These are phyloP conservation scores for Setaria viridis DNA, from an alignment of 202 grass and related monocot species.

Conservation along the genomic window DNA sequence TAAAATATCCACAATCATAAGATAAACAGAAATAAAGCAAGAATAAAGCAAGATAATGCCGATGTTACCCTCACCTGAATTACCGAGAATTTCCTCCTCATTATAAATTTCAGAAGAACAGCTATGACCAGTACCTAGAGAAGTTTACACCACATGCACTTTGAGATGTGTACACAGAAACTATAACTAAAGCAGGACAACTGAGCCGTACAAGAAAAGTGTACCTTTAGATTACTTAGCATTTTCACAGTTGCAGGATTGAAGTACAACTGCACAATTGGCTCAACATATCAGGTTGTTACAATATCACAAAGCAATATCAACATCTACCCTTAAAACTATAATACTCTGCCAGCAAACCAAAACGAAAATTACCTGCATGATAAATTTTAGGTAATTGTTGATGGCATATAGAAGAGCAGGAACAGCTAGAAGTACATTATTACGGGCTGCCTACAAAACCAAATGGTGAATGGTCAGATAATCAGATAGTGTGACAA, in stretches of 20 bases:
- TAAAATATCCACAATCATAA: slow-evolving; percentile 21
- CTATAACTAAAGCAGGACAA: slow-evolving; percentile 21
- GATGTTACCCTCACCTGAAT: slow-evolving; percentile 75
- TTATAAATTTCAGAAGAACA: slow-evolving; percentile 92
- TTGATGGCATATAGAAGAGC: slow-evolving; percentile 97
- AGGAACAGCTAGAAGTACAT: slow-evolving; percentile 91
- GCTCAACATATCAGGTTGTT: slow-evolving; percentile 38
- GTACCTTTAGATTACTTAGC: slow-evolving; percentile 95
- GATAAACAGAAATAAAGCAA: slow-evolving; percentile 21
- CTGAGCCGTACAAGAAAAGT: slow-evolving; percentile 30
- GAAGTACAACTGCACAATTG: slow-evolving; percentile 85
- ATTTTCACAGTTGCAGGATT: slow-evolving; percentile 96
- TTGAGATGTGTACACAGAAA: slow-evolving; percentile 25
- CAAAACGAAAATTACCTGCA: slow-evolving; percentile 80
- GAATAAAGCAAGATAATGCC: slow-evolving; percentile 24
- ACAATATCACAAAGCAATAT: slow-evolving; percentile 40
- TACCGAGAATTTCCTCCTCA: slow-evolving; percentile 82
- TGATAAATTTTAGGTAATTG: slow-evolving; percentile 99
- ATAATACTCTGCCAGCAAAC: slow-evolving; percentile 24
- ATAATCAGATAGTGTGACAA: slow-evolving; percentile 28
- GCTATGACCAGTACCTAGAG: slow-evolving; percentile 91
- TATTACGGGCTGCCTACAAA: slow-evolving; percentile 92
- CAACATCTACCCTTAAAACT: slow-evolving; percentile 36
- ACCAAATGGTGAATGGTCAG: slow-evolving; percentile 33
- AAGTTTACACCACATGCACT: slow-evolving; percentile 40